phyloP scores from a whole-genome alignment of 352 stramenopile species.

The Peronospora belbahrii region DNA sequence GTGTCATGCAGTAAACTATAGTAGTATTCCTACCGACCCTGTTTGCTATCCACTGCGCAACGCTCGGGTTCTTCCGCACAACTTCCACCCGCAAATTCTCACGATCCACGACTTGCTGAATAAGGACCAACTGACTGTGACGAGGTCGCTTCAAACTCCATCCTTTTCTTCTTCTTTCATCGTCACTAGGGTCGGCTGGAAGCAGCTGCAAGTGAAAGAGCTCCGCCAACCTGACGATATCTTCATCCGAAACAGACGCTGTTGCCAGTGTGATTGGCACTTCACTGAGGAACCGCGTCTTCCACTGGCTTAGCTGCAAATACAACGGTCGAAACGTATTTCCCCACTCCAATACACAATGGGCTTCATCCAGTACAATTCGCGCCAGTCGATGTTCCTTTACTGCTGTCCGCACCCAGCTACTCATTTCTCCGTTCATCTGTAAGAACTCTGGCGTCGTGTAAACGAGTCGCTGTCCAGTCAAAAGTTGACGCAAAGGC shows the following conservation, averaged over 20 bases:
- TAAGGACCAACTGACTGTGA: conserved; percentile 35
- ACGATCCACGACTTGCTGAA: conserved; percentile 61
- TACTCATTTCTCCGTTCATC: conserved; percentile 49
- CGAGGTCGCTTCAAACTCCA: background rate
- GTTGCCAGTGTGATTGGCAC: conserved; percentile 66
- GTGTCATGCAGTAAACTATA: conserved; percentile 76
- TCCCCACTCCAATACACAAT: conserved; percentile 76
- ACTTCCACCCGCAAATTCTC: conserved; percentile 59
- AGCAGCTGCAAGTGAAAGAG: conserved; percentile 43
- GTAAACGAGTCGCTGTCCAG: conserved; percentile 56
- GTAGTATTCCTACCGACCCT: conserved; percentile 29
- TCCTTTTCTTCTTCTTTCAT: background rate
- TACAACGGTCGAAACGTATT: conserved; percentile 70
- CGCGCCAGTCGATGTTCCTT: conserved; percentile 28
- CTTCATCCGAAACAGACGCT: conserved; percentile 58
- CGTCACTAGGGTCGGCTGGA: background rate
- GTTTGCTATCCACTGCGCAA: conserved; percentile 24
- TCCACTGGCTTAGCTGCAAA: conserved; percentile 54
- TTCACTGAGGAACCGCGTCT: conserved; percentile 30
- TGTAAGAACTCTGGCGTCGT: conserved; percentile 75
- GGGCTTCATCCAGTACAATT: conserved; percentile 71
- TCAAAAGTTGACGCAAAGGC: conserved; percentile 32
- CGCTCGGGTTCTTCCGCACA: conserved; percentile 29
- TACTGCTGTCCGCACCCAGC: conserved; percentile 29
- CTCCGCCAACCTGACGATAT: conserved; percentile 42